Percentiles rank a stretch among this genome's conserved stretches.
These are phyloP conservation scores for Kwoniella pini DNA, from an alignment of 768 basidiomycete species.

Conservation along the genomic window DNA sequence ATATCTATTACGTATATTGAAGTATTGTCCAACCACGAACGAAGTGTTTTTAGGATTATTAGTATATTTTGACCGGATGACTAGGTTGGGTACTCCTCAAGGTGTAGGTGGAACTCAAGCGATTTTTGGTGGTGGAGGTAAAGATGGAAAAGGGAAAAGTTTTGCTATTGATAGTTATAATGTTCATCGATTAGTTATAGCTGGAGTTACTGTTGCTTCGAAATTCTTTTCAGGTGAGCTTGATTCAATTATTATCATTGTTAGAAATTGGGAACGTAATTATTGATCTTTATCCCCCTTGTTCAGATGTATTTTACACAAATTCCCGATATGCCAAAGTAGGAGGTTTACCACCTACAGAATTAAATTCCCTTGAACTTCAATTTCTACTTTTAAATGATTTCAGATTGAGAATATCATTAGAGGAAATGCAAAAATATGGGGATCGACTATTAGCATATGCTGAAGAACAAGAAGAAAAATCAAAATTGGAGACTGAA, in stretches of 20 bases:
- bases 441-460: conserved; percentile 81
- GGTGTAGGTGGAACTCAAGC: conserved; percentile 33
- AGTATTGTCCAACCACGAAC: conserved; percentile 97
- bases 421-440: conserved; percentile 91
- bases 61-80: conserved; percentile 98
- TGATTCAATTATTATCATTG: too few relatives aligned
- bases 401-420: conserved; percentile 82
- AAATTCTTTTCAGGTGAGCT: conserved; percentile 79
- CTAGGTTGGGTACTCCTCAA: conserved; percentile 35
- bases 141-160: conserved; percentile 53
- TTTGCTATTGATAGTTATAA: conserved; percentile 98
- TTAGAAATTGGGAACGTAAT: too few relatives aligned
- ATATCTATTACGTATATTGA: conserved; percentile 90
- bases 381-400: conserved; percentile 97
- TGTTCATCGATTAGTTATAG: conserved; percentile 93
- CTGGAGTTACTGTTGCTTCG: conserved; percentile 97
- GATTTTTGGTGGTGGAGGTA: conserved; percentile 7
- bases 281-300: too few relatives aligned
- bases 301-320: conserved; percentile 89
- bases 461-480: conserved; percentile 38
- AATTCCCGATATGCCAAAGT: conserved; percentile 99
- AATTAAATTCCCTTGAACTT: conserved; percentile 90
- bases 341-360: conserved; percentile 86
- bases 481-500: neutral
- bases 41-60: conserved; percentile 91